A percentile compares a stretch with the other conserved stretches of the same genome.
These are phyloP conservation scores for Colletotrichum eleusines DNA, from an alignment of 2,329 filamentous ascomycete species.

Conservation along the genomic window DNA sequence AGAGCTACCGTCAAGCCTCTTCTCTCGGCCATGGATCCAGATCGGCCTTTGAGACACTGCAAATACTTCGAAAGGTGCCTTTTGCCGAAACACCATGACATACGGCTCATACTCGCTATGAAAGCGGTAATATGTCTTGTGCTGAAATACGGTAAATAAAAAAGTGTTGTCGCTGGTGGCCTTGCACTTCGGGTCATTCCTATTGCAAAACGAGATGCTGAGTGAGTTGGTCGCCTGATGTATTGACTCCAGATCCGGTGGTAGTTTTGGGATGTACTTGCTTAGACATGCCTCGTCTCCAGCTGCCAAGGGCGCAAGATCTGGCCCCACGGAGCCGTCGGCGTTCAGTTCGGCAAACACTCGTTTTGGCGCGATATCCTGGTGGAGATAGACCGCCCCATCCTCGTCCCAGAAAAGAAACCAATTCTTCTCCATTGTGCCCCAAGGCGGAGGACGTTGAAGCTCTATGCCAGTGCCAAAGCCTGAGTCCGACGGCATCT, in stretches of 20 bases:
- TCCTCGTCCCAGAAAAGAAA: slow-evolving; percentile 70
- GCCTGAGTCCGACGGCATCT: slow-evolving; percentile 44
- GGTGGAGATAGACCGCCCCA: slow-evolving; percentile 62
- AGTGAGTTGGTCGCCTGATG: slow-evolving; percentile 73
- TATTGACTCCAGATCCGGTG: slow-evolving; percentile 57
- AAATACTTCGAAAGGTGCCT: slow-evolving; percentile 62
- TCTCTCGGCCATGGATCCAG: slow-evolving; percentile 66
- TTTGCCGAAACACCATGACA: slow-evolving; percentile 62
- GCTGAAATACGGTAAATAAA: slow-evolving; percentile 66
- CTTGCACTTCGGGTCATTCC: slow-evolving; percentile 58
- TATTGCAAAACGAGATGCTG: slow-evolving; percentile 65
- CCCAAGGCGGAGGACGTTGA: slow-evolving; percentile 60
- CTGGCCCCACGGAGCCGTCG: slow-evolving; percentile 60
- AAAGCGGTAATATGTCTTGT: slow-evolving; percentile 62
- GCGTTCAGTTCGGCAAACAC: slow-evolving; percentile 59
- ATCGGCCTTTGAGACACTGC: slow-evolving; percentile 63
- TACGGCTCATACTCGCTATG: slow-evolving; percentile 69
- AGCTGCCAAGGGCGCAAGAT: slow-evolving; percentile 57
- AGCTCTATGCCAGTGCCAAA: slow-evolving; percentile 64
- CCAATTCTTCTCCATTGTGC: slow-evolving; percentile 70
- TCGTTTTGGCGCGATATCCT: slow-evolving; percentile 64
- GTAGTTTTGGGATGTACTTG: slow-evolving; percentile 57
- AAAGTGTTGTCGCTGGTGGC: slow-evolving; percentile 63
- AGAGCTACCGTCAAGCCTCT: slow-evolving; percentile 50
- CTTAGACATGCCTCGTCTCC: slow-evolving; percentile 60